Evolutionary conservation across 495 filamentous ascomycete species (phyloP).

Genomic region (Neurospora hispaniola): DNA sequence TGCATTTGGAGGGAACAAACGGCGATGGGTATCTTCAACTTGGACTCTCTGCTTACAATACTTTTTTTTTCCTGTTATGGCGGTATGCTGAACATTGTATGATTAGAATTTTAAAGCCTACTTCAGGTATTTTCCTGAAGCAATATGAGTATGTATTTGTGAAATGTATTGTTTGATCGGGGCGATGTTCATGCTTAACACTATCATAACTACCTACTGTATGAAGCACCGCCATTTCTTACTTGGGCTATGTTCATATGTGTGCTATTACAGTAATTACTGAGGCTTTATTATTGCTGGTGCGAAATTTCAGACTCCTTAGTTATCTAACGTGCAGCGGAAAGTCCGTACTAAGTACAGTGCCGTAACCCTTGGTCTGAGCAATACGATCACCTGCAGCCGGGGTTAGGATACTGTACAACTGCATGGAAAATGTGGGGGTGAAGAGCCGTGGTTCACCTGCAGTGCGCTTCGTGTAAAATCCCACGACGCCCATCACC

Average conservation of each 20-base stretch:
- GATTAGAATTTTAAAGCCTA: neutral
- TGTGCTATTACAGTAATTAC: neutral
- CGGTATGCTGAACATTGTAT: neutral
- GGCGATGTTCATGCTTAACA: neutral
- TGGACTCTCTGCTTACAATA: neutral
- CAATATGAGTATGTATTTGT: neutral
- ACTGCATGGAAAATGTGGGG: neutral
- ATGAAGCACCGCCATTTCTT: neutral
- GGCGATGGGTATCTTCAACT: neutral
- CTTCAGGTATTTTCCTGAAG: neutral
- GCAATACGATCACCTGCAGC: neutral
- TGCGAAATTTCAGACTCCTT: too few relatives aligned
- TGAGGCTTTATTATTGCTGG: neutral
- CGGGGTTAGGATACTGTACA: neutral
- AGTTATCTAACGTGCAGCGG: neutral
- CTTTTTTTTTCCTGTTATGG: neutral
- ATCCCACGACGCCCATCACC: neutral
- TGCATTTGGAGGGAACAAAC: neutral
- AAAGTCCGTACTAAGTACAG: neutral
- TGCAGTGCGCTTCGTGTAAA: neutral
- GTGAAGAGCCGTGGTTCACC: neutral
- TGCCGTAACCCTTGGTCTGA: neutral
- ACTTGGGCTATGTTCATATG: neutral
- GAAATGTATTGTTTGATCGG: neutral
- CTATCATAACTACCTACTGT: neutral